Base-by-base conservation (phyloP, 768 basidiomycete species). In the Amanita jacksonii region DNA sequence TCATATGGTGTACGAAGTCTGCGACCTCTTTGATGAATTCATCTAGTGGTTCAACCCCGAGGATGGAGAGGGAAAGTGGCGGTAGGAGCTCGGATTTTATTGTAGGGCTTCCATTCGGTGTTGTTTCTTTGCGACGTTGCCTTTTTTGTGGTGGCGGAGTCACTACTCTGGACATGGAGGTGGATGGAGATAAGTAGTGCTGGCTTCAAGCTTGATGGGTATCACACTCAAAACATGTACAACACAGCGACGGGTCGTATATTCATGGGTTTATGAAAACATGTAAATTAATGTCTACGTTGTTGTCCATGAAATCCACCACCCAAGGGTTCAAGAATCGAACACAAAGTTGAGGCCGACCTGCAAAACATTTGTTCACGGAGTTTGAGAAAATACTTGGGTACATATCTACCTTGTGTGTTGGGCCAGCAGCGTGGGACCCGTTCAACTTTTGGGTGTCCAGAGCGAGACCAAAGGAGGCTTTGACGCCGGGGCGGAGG, bases 401-500 rank as follows among this genome's bases (percentile, higher is more conserved):
- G 30, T 33, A 56, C 57, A 43, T 48, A n/a, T n/a, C n/a, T n/a
- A 77, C 76, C 76, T 89, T 90, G 79, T 91, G 88, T 10, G 80
- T 76, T 44, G 83, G 76, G 38, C 81, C 85, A 42, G 62, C 47
- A 41, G 74, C 73, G 38, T 69, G 63, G 41, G 73, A 62, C 45
- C 89, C 86, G 68, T 87, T 91, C 54, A 97, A 70, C 53, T 85
- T 80, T 68, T 89, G 81, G 49, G 91, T 94, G 70, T 99, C 96
- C 52, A 99, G 72, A 53, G 91, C 90, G 57, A 97, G 78, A 68
- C 94, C 93, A 63, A 97, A 92, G 39, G 85, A 75, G 37, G 85
- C 85, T 64, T 85, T 89, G 57, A 97, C 87, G 57, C 92, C 92
- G 41, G 89, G 89, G 52, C 90, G 86, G 59, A 99, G 85, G 30